Percentiles rank a stretch among this genome's conserved stretches.
phyloP scores from a whole-genome alignment of 2,329 filamentous ascomycete species.

The Beauveria pseudobassiana region DNA sequence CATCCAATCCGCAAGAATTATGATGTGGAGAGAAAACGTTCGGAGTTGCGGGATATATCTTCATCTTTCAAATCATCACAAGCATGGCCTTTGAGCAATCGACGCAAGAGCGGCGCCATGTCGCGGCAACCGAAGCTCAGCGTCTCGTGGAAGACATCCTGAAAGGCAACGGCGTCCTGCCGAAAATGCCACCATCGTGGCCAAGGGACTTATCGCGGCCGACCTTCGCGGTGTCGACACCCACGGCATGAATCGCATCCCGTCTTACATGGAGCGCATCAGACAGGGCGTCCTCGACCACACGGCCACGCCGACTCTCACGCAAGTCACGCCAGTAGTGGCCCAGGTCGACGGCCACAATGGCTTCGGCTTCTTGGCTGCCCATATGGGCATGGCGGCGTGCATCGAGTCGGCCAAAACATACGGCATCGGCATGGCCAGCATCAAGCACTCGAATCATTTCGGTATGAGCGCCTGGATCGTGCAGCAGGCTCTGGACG shows the following conservation, averaged over 20 bases:
- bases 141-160: conserved; percentile 49
- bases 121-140: conserved; percentile 32
- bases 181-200: conserved; percentile 53
- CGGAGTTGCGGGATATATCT: not conserved
- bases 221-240: conserved; percentile 75
- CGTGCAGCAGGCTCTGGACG: conserved; percentile 69
- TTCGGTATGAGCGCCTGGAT: conserved; percentile 80
- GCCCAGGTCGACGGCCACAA: conserved; percentile 62
- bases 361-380: conserved; percentile 68
- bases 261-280: conserved; percentile 68
- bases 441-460: conserved; percentile 70
- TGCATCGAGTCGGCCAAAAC: conserved; percentile 59
- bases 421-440: conserved; percentile 66
- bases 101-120: conserved; percentile 20
- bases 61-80: conserved; percentile 12
- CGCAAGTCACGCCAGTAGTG: conserved; percentile 61
- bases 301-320: conserved; percentile 48
- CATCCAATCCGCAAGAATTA: not conserved
- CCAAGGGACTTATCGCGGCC: conserved; percentile 62
- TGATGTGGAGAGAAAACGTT: too few relatives aligned
- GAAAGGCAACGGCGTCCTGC: conserved; percentile 51
- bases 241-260: conserved; percentile 69
- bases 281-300: conserved; percentile 61
- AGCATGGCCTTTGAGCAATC: conserved; percentile 7
- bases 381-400: conserved; percentile 55